Conservation (phyloP, 2,329 filamentous ascomycete genomes). For the Aspergillus sp. region DNA sequence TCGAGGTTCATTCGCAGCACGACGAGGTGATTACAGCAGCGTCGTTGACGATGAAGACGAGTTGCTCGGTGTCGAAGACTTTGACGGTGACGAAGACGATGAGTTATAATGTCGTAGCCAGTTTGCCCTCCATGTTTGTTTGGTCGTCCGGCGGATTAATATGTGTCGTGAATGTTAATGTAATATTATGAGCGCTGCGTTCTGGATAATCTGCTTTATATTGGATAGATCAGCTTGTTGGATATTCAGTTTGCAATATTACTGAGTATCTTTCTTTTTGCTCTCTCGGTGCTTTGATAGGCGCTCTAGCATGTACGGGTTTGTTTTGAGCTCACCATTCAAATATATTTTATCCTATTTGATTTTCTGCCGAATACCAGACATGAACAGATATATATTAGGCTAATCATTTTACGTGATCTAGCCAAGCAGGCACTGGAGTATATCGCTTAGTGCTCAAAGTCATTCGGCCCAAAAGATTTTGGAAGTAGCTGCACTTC, state of each 20-base stretch:
- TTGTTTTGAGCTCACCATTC: not conserved
- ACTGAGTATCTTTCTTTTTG: not conserved
- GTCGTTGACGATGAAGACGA: conserved; percentile 95
- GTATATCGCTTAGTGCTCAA: conserved; percentile 35
- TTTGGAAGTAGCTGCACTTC: conserved; percentile 60
- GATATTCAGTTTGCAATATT: not conserved
- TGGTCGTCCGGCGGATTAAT: conserved; percentile 1
- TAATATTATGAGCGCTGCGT: not conserved
- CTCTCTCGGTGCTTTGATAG: not conserved
- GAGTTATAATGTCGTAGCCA: conserved; percentile 28
- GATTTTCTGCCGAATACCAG: not conserved
- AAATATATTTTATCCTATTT: not conserved
- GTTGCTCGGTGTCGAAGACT: conserved; percentile 79
- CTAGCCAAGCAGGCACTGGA: not conserved
- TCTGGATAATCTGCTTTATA: not conserved
- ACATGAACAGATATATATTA: not conserved
- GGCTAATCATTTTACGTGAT: not conserved
- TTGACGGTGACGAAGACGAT: conserved; percentile 86
- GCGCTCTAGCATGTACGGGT: not conserved
- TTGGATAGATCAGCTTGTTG: not conserved
- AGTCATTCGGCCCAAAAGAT: conserved; percentile 65
- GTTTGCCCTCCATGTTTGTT: not conserved
- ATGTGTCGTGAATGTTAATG: conserved; percentile 1
- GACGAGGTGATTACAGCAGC: conserved; percentile 80
- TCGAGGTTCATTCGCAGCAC: conserved; percentile 82